Base-by-base conservation (phyloP, 495 filamentous ascomycete genomes). In the Parathielavia hyrcaniae region DNA sequence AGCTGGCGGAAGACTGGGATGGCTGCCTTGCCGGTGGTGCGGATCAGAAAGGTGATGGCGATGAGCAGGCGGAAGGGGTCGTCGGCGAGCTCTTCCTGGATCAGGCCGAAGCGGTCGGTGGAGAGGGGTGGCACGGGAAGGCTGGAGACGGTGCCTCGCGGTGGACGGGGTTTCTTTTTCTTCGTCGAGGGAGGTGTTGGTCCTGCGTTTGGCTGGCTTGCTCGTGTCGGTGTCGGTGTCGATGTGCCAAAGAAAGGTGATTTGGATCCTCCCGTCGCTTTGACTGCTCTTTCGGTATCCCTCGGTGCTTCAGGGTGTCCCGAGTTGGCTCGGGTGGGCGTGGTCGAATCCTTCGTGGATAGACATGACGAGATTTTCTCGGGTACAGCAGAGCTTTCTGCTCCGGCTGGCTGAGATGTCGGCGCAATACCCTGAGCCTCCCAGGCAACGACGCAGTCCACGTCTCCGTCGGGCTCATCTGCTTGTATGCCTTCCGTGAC, bases 41-140 rank as follows among this genome's bases (percentile, higher is more conserved):
- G 79, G 69, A 91, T 96, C 6, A 97, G 79, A 59, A 96, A 92
- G 0, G 88, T 88, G 4, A 87, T 83, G 14, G 85, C 87, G 43
- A 93, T 75, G 14, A 93, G 79, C 7, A 93, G 76, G 7, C 78
- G 79, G 64, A 91, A 90, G 1, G 89, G 87, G 47, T 86, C 73
- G 53, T 76, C 66, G 4, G 86, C 81, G 43, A 93, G 80, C 59
- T 85, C 79, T 72, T 96, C 91, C 72, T 96, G 91, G 38, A 95
- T 81, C 16, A 96, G 77, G 0, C 91, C 91, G 67, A 95, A 95
- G 26, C 65, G 61, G 0, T 76, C 67, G 1, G 79, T 71, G 23
- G 80, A 73, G 40, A 91, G 82, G 0, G 82, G 78, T 9, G 90
- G 89, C 57, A 91, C 87, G 8, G 85, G 86, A 12, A 87, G 80